These are phyloP conservation scores for Stachybotrys echinatus DNA, from an alignment of 2,329 filamentous ascomycete genomes.

Conservation along the genomic window DNA sequence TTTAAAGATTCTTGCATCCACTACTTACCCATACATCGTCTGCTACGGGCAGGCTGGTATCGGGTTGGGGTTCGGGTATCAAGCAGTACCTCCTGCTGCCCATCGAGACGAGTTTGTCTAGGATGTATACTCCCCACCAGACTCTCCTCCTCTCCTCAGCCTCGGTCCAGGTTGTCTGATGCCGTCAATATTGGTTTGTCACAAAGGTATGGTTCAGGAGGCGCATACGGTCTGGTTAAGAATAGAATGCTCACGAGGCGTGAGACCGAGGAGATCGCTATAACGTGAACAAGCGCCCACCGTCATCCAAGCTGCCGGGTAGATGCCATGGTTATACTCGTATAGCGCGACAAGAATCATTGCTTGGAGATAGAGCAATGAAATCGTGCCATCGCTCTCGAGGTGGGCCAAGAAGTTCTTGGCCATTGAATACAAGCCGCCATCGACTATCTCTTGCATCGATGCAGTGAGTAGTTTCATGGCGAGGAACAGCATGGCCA, in stretches of 20 bases:
- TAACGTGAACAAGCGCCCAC: slow-evolving; percentile 39
- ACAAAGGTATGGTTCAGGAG: slow-evolving; percentile 29
- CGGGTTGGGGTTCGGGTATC: background rate
- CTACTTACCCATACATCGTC: background rate
- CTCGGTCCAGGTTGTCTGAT: slow-evolving; percentile 38
- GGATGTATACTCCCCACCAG: slow-evolving; percentile 43
- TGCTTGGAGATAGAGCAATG: slow-evolving; percentile 38
- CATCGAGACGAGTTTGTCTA: slow-evolving; percentile 31
- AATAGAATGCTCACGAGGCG: slow-evolving; percentile 21
- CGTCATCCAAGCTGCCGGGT: slow-evolving; percentile 44
- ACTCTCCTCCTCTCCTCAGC: slow-evolving; percentile 38
- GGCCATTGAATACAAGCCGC: background rate
- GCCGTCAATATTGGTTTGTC: background rate
- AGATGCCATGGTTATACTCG: slow-evolving; percentile 43
- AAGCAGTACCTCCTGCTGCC: slow-evolving; percentile 12
- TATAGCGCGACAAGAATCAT: slow-evolving; percentile 40
- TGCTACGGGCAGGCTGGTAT: background rate
- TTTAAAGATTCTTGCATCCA: too few species aligned
- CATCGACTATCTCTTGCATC: slow-evolving; percentile 9
- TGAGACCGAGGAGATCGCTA: slow-evolving; percentile 36
- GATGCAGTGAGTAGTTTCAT: slow-evolving; percentile 39
- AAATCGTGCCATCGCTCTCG: slow-evolving; percentile 35
- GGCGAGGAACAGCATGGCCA: slow-evolving; percentile 40
- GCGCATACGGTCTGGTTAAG: background rate
- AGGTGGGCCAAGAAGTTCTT: slow-evolving; percentile 30